Evolutionary conservation across 164 flowering plant species (phyloP), one percentile per base, ranked within the genome.

Genomic region (Cinnamomum chago): DNA sequence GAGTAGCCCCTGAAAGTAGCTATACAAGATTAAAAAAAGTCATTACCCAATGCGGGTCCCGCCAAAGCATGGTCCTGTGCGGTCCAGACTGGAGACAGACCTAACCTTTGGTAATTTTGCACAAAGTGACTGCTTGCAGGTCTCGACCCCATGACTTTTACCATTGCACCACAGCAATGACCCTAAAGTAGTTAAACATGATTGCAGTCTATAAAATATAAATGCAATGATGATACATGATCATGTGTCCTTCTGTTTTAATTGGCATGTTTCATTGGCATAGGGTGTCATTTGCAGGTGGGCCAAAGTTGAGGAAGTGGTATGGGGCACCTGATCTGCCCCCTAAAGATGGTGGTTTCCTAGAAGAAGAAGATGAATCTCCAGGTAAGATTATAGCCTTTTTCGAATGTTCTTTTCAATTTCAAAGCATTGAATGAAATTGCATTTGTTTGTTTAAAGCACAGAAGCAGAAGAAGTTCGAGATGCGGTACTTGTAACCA

Each of bases 231-330:
- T 20, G 20, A 20, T 14, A 55, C 4, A 55, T 55, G 60, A 15
- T 55, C 60, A 15, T 17, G 20, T 55, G 18, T 55, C 13, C n/a
- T 4, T 55, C 18, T 5, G 35, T 30, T 55, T 55, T 13, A 14
- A 55, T 55, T 55, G 17, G 60, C 60, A 55, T 55, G 60, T 55
- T 55, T 55, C 35, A 52, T 25, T 33, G n/a, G 15, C 14, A 60
- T 68, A 9, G 20, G 47, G 18, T 65, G 40, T 68, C 5, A 28
- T 50, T 51, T 83, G 70, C 55, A 95, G 98, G 99, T 14, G 99
- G 99, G 40, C 98, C 98, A 27, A 95, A 95, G 86, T 79, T 95
- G 50, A 87, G 99, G 80, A 93, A 88, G 85, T 95, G 99, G 99
- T 95, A 95, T 76, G 97, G 98, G 14, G 97, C 98, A 51, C 90